Evolutionary conservation across 345 rosid genomes (phyloP).

Genomic region (Tarenaya hassleriana): DNA sequence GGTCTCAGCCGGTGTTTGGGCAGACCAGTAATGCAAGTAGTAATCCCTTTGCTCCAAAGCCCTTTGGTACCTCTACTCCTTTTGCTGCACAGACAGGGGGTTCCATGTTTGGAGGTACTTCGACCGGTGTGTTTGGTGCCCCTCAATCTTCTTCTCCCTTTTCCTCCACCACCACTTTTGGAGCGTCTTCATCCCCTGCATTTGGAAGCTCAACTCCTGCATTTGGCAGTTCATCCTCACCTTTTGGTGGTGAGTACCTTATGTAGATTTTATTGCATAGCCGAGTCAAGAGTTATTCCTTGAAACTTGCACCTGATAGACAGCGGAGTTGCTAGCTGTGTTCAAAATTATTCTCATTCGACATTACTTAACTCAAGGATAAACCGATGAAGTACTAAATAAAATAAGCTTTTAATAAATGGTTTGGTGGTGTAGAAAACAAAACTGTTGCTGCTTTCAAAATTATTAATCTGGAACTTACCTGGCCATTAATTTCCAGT

Average conservation of each 20-base stretch:
- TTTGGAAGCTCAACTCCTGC: slow-evolving; percentile 59
- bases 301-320: not conserved
- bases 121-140: slow-evolving; percentile 83
- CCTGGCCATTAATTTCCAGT: not conserved
- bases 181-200: slow-evolving; percentile 65
- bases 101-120: slow-evolving; percentile 77
- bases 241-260: slow-evolving; percentile 64
- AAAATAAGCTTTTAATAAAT: too few species aligned
- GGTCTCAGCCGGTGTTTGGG: slow-evolving; percentile 58
- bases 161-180: slow-evolving; percentile 59
- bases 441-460: not conserved
- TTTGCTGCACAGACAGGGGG: slow-evolving; percentile 76
- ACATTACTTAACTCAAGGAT: too few species aligned
- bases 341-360: too few species aligned
- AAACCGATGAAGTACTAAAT: too few species aligned
- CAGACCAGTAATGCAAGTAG: slow-evolving; percentile 49
- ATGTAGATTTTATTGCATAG: not conserved
- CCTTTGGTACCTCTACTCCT: slow-evolving; percentile 57
- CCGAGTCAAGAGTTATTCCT: slow-evolving; percentile 5
- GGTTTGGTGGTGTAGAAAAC: not conserved
- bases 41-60: slow-evolving; percentile 69
- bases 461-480: slow-evolving; percentile 4
- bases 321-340: too few species aligned
- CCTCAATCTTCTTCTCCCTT: slow-evolving; percentile 64
- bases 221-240: slow-evolving; percentile 56